These are phyloP conservation scores for Plasmodium billcollinsi DNA, from an alignment of 169 alveolate species.

Conservation along the genomic window DNA sequence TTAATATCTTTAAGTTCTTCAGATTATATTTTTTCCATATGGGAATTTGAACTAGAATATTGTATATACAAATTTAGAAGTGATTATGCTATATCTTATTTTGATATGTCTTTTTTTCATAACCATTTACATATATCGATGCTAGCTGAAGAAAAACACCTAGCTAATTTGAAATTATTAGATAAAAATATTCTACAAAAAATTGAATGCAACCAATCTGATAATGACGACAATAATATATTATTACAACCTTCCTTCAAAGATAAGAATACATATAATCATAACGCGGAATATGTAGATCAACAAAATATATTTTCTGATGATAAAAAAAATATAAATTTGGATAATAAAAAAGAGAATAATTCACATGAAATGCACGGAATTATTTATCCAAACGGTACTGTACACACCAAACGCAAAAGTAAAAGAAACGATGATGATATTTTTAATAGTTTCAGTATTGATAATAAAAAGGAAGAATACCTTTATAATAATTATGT, in stretches of 20 bases:
- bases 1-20: slow-evolving; percentile 56
- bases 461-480: neutral
- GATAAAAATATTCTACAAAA: slow-evolving; percentile 48
- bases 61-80: slow-evolving; percentile 76
- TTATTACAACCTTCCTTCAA: neutral
- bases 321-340: no score
- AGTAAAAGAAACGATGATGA: neutral
- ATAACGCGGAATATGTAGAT: neutral
- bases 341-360: no score
- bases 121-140: slow-evolving; percentile 45
- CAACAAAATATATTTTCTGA: no score
- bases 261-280: no score
- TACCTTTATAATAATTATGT: neutral
- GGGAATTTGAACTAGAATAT: slow-evolving; percentile 73
- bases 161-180: slow-evolving; percentile 52
- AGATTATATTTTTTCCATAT: slow-evolving; percentile 63
- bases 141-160: slow-evolving; percentile 57
- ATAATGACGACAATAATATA: neutral
- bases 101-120: slow-evolving; percentile 48
- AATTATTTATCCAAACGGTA: slow-evolving; percentile 5
- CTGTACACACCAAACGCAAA: neutral
- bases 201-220: slow-evolving; percentile 50
- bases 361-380: neutral
- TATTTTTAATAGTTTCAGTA: neutral
- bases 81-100: slow-evolving; percentile 56